Percentiles rank a stretch among this genome's conserved stretches.
Evolutionary conservation across 2,329 filamentous ascomycete species (phyloP).

Genomic region (Lachnellula occidentalis): DNA sequence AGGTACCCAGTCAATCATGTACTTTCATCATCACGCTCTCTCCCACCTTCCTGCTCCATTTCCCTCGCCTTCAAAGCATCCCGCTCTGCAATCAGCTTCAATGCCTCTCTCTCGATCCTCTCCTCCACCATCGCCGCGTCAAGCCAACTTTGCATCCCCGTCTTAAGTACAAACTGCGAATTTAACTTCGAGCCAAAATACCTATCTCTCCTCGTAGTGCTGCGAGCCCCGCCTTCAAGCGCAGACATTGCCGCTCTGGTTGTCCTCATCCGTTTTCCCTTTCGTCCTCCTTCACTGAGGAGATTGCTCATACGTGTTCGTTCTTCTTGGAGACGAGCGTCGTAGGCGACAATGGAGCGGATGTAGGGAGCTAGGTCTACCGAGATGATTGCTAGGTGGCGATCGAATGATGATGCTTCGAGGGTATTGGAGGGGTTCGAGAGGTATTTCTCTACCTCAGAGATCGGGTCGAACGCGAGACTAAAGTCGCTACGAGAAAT

Average conservation of each 20-base stretch:
- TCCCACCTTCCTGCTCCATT: neutral
- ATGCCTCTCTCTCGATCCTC: neutral
- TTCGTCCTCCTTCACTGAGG: constrained; percentile 52
- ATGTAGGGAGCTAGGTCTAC: constrained; percentile 85
- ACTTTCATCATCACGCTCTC: no score
- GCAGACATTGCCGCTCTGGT: constrained; percentile 73
- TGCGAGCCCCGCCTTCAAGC: constrained; percentile 66
- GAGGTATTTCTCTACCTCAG: constrained; percentile 41
- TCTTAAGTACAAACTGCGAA: constrained; percentile 57
- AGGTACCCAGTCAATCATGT: no score
- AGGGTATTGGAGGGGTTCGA: constrained; percentile 39
- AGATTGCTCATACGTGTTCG: constrained; percentile 58
- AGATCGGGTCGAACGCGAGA: constrained; percentile 56
- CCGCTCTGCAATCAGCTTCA: neutral
- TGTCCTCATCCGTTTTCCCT: constrained; percentile 56
- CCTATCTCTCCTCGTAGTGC: constrained; percentile 60
- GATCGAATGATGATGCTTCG: constrained; percentile 71
- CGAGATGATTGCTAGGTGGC: constrained; percentile 58
- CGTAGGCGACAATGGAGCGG: constrained; percentile 75
- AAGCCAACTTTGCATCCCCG: constrained; percentile 39
- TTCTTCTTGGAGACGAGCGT: constrained; percentile 64
- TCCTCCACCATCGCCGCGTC: constrained; percentile 15
- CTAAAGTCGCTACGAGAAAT: constrained; percentile 50
- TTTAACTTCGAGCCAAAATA: constrained; percentile 65
- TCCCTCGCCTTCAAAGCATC: neutral